phyloP scores from a whole-genome alignment of 2,329 filamentous ascomycete species.

The Calonectria crousiana region DNA sequence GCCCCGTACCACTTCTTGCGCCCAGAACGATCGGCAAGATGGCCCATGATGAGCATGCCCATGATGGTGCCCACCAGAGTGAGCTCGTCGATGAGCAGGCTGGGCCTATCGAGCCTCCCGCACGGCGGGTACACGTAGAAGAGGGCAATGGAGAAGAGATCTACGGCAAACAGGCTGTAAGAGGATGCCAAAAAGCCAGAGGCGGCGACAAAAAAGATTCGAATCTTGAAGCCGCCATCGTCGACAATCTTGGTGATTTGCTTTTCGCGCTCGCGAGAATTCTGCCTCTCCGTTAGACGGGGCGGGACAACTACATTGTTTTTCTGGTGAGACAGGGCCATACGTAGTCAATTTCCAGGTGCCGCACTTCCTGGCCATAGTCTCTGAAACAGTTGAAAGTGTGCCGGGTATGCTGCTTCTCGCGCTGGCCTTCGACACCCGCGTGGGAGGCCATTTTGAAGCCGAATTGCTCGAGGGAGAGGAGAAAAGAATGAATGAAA shows the following conservation, averaged over 20 bases:
- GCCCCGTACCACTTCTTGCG: conserved; percentile 27
- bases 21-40: conserved; percentile 19
- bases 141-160: conserved; percentile 24
- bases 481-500: neutral
- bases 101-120: neutral
- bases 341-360: conserved; percentile 29
- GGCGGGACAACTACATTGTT: neutral
- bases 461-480: neutral
- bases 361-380: conserved; percentile 22
- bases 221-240: conserved; percentile 29
- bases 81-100: conserved; percentile 25
- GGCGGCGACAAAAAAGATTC: conserved; percentile 31
- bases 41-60: conserved; percentile 29
- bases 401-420: neutral
- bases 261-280: conserved; percentile 27
- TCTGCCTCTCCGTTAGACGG: conserved; percentile 9
- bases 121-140: conserved; percentile 21
- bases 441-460: conserved; percentile 7
- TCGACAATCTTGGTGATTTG: conserved; percentile 31
- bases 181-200: conserved; percentile 30
- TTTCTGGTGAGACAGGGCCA: neutral
- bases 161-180: conserved; percentile 23
- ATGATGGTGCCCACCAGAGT: conserved; percentile 27
- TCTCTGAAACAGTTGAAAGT: conserved; percentile 20
- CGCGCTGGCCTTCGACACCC: neutral